phyloP scores from a whole-genome alignment of 2,329 filamentous ascomycete species.

The Colletotrichum liriopes region DNA sequence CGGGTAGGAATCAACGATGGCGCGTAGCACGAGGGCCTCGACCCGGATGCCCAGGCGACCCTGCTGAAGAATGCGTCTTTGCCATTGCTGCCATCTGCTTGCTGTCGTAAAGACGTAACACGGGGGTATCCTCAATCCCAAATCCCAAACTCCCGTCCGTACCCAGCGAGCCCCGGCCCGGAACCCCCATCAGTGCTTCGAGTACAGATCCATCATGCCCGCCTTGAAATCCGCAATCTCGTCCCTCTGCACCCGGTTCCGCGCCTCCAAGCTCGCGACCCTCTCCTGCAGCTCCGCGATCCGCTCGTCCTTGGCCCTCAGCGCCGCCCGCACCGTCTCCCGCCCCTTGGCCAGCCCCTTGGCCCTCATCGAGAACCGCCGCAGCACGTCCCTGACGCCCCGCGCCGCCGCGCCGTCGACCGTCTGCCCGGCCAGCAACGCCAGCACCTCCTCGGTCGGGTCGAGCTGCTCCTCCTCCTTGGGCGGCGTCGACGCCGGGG shows the following conservation, averaged over 20 bases:
- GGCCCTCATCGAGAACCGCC: conserved; percentile 69
- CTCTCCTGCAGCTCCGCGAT: conserved; percentile 56
- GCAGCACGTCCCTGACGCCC: conserved; percentile 62
- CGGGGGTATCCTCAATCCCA: conserved; percentile 28
- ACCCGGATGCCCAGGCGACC: not conserved
- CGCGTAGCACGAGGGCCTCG: not conserved
- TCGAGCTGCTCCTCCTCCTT: conserved; percentile 49
- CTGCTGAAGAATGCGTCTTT: not conserved
- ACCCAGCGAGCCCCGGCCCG: not conserved
- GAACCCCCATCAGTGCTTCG: conserved; percentile 40
- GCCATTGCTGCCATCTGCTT: not conserved
- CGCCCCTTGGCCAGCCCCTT: conserved; percentile 76
- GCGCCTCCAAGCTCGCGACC: conserved; percentile 58
- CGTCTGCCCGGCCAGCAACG: conserved; percentile 61
- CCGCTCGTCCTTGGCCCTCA: conserved; percentile 74
- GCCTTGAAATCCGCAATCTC: conserved; percentile 57
- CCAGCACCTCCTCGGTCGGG: conserved; percentile 64
- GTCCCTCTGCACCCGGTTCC: conserved; percentile 50
- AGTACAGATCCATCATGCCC: conserved; percentile 54
- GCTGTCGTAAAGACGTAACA: not conserved
- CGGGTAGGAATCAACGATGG: too few relatives aligned
- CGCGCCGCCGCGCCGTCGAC: conserved; percentile 56
- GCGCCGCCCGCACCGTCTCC: conserved; percentile 74
- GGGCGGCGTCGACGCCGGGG: conserved; percentile 22
- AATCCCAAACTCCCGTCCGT: not conserved